A percentile compares a stretch with the other conserved stretches of the same genome.
phyloP scores from a whole-genome alignment of 306 rosid genomes.

The Abrus pulchellus region DNA sequence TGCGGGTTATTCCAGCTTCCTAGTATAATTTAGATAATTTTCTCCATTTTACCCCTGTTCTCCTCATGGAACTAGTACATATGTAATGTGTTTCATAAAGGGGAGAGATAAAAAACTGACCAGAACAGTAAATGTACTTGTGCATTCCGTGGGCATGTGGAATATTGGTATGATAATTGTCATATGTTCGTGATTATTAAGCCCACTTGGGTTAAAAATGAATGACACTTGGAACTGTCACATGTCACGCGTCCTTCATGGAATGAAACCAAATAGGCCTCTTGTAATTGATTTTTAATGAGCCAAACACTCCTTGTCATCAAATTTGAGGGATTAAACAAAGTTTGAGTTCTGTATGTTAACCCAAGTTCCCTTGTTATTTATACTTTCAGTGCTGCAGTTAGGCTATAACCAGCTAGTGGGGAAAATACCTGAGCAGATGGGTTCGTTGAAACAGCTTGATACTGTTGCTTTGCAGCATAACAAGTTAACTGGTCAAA shows the following conservation, averaged over 20 bases:
- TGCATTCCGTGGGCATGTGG: not conserved
- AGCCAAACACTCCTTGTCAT: not conserved
- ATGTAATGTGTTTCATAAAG: not conserved
- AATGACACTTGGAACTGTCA: not conserved
- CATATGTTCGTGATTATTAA: not conserved
- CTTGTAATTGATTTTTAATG: constrained; percentile 5
- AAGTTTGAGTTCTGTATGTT: constrained; percentile 17
- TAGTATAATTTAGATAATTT: not conserved
- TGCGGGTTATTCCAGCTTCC: constrained; percentile 24
- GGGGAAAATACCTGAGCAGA: constrained; percentile 66
- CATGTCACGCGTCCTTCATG: no score
- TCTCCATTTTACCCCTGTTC: not conserved
- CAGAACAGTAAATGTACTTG: not conserved
- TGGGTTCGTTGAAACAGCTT: constrained; percentile 70
- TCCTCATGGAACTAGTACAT: not conserved
- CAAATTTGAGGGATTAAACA: not conserved
- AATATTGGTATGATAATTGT: not conserved
- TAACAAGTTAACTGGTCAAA: constrained; percentile 64
- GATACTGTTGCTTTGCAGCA: constrained; percentile 66
- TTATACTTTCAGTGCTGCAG: constrained; percentile 65
- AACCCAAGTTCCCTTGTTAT: constrained; percentile 35
- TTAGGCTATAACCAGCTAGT: constrained; percentile 79
- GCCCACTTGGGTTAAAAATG: constrained; percentile 18
- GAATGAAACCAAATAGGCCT: not conserved
- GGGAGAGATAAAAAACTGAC: not conserved